Evolutionary conservation across 2,329 filamentous ascomycete genomes (phyloP), one percentile per base, ranked within the genome.

Genomic region (Phoma sp.): DNA sequence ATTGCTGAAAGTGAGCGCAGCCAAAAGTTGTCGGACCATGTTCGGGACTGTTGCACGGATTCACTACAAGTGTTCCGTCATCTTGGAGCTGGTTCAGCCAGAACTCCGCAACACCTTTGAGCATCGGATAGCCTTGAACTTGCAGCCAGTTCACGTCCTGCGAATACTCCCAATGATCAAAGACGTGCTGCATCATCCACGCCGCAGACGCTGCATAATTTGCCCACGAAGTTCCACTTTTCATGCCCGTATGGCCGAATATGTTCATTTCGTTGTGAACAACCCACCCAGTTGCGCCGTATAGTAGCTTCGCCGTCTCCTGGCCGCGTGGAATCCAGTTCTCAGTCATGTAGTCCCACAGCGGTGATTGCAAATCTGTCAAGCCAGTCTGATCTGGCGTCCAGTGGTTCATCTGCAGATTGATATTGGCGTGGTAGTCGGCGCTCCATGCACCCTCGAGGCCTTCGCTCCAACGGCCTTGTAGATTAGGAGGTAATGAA

Each of bases 321-420:
- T 71, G 71, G 0, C 84, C 84, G 0, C 82, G 75, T 0, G 82
- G 81, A 0, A 79, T 77, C 81, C 82, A 84, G 0, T 77, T 85
- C 14, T 83, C 69, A 4, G 72, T 58, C 70, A 86, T 84, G 50
- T 82, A 84, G 7, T 80, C 70, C 77, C 80, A 86, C 0, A 84
- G 66, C 0, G 80, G 77, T 0, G 69, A 65, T 41, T 82, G 77
- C 0, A 82, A 74, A 1, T 70, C 70, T 0, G 75, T 77, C 0
- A 85, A 69, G 0, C 82, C 82, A 0, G 81, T 83, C 47, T 82
- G 77, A 30, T 84, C 82, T 2, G 79, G 78, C 1, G 72, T 63
- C 83, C 84, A 86, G 60, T 86, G 79, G 54, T 86, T 86, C 84
- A 86, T 86, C 58, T 86, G 82, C 0, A 86, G 52, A 52, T 86